A percentile compares a stretch with the other conserved stretches of the same genome.
Conservation (phyloP, 352 stramenopile species). For the Halophytophthora batemanensis region DNA sequence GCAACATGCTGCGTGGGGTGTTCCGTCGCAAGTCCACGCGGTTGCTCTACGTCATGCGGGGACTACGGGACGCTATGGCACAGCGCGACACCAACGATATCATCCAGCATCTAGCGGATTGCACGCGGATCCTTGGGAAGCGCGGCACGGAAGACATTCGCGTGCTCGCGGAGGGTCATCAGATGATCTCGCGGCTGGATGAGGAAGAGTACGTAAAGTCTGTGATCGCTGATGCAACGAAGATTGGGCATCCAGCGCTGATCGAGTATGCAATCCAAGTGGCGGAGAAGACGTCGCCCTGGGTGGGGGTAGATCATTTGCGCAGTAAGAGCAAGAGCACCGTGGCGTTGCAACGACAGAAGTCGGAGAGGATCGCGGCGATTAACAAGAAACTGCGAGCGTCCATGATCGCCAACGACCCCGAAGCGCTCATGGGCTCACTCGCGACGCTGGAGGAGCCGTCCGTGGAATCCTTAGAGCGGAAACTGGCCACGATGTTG, state of each 20-base stretch:
- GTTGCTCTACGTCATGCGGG: constrained; percentile 55
- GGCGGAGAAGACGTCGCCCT: constrained; percentile 59
- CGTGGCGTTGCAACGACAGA: constrained; percentile 30
- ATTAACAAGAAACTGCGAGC: constrained; percentile 54
- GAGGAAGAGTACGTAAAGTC: constrained; percentile 79
- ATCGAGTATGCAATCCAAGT: constrained; percentile 65
- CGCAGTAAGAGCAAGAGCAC: constrained; percentile 34
- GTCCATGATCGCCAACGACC: constrained; percentile 62
- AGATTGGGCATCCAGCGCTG: constrained; percentile 51
- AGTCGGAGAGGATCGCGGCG: constrained; percentile 33
- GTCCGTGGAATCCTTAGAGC: constrained; percentile 60
- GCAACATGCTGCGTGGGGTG: constrained; percentile 69
- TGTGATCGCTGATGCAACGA: constrained; percentile 57
- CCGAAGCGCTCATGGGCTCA: constrained; percentile 64
- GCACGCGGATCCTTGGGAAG: constrained; percentile 56
- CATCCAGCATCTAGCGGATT: constrained; percentile 57
- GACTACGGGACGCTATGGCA: constrained; percentile 49
- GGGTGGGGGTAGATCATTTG: constrained; percentile 51
- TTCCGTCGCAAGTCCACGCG: constrained; percentile 62
- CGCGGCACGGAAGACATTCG: constrained; percentile 54
- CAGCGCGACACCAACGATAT: constrained; percentile 58
- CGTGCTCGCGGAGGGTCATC: constrained; percentile 44
- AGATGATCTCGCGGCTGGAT: constrained; percentile 57
- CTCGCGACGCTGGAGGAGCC: constrained; percentile 64
- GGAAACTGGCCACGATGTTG: constrained; percentile 80